These are phyloP conservation scores for Exophiala oligosperma DNA, from an alignment of 2,329 filamentous ascomycete genomes.

Conservation along the genomic window DNA sequence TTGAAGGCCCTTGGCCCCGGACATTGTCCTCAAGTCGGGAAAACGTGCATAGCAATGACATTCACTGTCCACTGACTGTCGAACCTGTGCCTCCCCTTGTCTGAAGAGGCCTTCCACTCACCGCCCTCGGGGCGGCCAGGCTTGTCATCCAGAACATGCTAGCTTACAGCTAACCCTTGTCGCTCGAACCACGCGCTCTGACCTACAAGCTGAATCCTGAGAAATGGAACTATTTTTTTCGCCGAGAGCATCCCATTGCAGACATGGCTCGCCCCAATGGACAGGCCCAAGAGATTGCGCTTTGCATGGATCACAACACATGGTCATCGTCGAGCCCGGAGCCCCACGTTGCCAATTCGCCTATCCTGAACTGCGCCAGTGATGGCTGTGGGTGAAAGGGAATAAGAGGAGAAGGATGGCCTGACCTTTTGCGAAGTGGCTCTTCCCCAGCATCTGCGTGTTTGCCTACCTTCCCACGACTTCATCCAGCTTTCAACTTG, in stretches of 20 bases:
- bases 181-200: background rate
- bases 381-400: background rate
- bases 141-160: background rate
- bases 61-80: background rate
- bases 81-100: background rate
- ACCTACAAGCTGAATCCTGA: background rate
- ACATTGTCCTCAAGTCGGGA: background rate
- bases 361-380: background rate
- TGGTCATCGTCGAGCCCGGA: background rate
- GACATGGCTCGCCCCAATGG: background rate
- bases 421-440: background rate
- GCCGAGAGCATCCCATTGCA: background rate
- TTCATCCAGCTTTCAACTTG: background rate
- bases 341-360: background rate
- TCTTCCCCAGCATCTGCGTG: background rate
- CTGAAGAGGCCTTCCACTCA: background rate
- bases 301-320: background rate
- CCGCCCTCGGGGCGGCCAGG: background rate
- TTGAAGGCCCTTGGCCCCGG: background rate
- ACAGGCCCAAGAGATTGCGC: background rate
- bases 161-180: background rate
- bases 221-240: background rate
- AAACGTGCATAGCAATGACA: background rate
- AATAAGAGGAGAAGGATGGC: constrained; percentile 1
- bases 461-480: background rate